Conservation (phyloP, 306 rosid species). For the Cucumis hystrix region DNA sequence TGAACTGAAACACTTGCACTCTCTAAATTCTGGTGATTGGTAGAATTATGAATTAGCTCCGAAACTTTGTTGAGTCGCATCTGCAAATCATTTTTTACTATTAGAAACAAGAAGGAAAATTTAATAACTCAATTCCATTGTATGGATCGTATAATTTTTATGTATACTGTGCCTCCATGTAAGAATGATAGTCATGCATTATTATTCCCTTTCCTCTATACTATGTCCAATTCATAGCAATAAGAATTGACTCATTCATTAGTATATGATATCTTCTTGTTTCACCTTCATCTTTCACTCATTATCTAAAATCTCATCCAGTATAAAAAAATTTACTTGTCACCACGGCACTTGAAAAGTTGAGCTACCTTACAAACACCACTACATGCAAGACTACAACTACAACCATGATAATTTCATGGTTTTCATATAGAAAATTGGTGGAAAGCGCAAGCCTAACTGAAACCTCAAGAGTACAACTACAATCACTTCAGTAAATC, state of each 20-base stretch:
- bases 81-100: constrained; percentile 18
- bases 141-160: not conserved
- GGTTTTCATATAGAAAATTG: too few relatives aligned
- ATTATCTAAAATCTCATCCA: not conserved
- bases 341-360: not conserved
- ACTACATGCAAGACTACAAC: too few relatives aligned
- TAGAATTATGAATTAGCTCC: constrained; percentile 91
- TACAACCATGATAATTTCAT: too few relatives aligned
- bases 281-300: not conserved
- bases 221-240: not conserved
- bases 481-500: too few relatives aligned
- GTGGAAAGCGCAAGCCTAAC: too few relatives aligned
- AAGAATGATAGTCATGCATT: not conserved
- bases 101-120: not conserved
- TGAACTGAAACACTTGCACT: constrained; percentile 93
- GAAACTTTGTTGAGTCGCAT: constrained; percentile 95
- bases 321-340: not conserved
- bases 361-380: too few relatives aligned
- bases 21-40: constrained; percentile 87
- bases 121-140: not conserved
- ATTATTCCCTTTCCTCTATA: not conserved
- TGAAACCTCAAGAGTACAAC: too few relatives aligned
- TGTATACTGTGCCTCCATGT: not conserved
- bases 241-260: not conserved
- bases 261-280: not conserved